Percentiles rank a stretch among this genome's conserved stretches.
phyloP scores from a whole-genome alignment of 2,329 filamentous ascomycete genomes.

The Fusarium luffae region DNA sequence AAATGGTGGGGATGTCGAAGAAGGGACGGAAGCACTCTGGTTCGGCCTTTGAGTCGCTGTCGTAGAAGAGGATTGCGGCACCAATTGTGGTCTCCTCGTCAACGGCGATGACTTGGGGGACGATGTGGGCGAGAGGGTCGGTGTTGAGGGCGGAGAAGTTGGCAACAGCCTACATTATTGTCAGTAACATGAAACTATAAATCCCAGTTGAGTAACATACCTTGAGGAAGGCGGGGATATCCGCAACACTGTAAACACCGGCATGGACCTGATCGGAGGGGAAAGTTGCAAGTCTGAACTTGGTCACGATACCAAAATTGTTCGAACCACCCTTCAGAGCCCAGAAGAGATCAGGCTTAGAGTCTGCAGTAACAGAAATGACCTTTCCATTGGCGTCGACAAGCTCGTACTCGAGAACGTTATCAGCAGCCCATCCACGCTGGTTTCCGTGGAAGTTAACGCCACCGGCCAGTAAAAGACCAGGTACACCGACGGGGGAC shows the following conservation, averaged over 20 bases:
- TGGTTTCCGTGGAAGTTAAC: conserved; percentile 41
- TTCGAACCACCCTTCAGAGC: conserved; percentile 51
- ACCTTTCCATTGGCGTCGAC: conserved; percentile 55
- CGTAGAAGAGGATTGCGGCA: conserved; percentile 26
- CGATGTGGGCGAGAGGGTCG: conserved; percentile 28
- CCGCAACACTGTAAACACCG: conserved; percentile 22
- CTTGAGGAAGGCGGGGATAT: conserved; percentile 21
- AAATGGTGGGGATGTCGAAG: conserved; percentile 21
- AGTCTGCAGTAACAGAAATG: conserved; percentile 51
- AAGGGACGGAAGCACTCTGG: conserved; percentile 30
- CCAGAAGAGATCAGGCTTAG: conserved; percentile 52
- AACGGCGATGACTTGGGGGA: conserved; percentile 24
- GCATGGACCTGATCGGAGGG: conserved; percentile 31
- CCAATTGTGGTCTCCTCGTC: conserved; percentile 30
- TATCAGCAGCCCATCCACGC: conserved; percentile 46
- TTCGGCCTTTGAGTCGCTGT: conserved; percentile 22
- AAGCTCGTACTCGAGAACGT: conserved; percentile 53
- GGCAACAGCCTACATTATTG: neutral
- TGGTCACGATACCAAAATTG: conserved; percentile 53
- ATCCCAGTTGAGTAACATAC: neutral
- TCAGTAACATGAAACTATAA: too few species aligned
- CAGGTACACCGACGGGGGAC: conserved; percentile 32
- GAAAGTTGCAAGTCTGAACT: conserved; percentile 45
- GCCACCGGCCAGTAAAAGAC: conserved; percentile 31
- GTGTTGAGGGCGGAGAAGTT: conserved; percentile 33